Evolutionary conservation across 805 yeast genomes (phyloP).

Genomic region (Tetrapisispora taiwanensis): DNA sequence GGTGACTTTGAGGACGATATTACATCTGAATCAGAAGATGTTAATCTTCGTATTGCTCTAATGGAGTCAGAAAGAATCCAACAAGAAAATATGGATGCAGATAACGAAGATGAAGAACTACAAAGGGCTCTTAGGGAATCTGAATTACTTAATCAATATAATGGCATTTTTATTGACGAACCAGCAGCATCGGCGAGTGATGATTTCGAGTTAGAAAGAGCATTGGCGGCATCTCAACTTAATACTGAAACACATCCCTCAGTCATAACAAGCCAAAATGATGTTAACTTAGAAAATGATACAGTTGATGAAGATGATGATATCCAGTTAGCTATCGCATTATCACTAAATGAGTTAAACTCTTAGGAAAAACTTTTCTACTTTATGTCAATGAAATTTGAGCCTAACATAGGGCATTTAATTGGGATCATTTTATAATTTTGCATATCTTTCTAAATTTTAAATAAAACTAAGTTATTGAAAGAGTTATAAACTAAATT

Average conservation of each 20-base stretch:
- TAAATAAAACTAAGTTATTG: not conserved
- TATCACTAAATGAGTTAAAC: slow-evolving; percentile 25
- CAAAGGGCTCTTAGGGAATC: slow-evolving; percentile 17
- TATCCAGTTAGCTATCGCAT: slow-evolving; percentile 26
- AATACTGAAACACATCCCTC: not conserved
- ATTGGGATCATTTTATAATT: not conserved
- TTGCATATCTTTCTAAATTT: not conserved
- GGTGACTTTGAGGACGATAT: slow-evolving; percentile 15
- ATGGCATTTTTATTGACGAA: not conserved
- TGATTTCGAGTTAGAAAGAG: slow-evolving; percentile 8
- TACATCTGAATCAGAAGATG: slow-evolving; percentile 22
- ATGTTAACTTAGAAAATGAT: not conserved
- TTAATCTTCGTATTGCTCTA: slow-evolving; percentile 26
- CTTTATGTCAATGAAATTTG: not conserved
- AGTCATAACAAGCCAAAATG: not conserved
- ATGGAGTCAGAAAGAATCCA: slow-evolving; percentile 22
- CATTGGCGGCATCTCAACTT: slow-evolving; percentile 9
- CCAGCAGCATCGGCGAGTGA: not conserved
- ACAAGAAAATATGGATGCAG: slow-evolving; percentile 1
- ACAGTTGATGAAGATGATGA: slow-evolving; percentile 19
- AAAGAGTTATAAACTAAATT: not conserved
- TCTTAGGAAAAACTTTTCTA: not conserved
- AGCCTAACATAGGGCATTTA: not conserved
- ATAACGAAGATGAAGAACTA: slow-evolving; percentile 10
- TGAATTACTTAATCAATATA: slow-evolving; percentile 3